Conservation (phyloP, 2,329 filamentous ascomycete genomes). For the Clonostachys solani region DNA sequence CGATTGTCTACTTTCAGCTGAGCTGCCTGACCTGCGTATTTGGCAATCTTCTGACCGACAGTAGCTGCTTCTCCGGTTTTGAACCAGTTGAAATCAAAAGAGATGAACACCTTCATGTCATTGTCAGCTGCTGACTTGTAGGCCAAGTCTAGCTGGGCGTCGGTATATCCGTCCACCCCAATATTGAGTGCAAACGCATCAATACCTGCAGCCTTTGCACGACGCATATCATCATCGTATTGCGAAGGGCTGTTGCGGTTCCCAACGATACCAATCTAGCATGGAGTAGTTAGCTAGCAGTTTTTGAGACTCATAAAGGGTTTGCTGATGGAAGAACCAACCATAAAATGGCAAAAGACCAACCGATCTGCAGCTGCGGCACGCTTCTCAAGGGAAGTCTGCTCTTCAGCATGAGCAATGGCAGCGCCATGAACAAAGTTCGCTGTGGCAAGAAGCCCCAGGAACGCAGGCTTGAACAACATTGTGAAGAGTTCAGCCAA, state of each 20-base stretch:
- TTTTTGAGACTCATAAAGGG: too few relatives aligned
- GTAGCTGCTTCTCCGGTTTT: slow-evolving; percentile 22
- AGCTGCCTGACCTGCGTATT: slow-evolving; percentile 34
- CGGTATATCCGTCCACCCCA: slow-evolving; percentile 34
- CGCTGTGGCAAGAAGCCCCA: too few relatives aligned
- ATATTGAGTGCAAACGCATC: slow-evolving; percentile 48
- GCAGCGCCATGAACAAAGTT: too few relatives aligned
- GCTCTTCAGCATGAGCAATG: too few relatives aligned
- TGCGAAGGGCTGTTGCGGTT: slow-evolving; percentile 34
- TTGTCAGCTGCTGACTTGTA: slow-evolving; percentile 42
- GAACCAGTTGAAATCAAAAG: slow-evolving; percentile 52
- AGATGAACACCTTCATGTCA: slow-evolving; percentile 50
- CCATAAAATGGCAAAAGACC: slow-evolving; percentile 40
- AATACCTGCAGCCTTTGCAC: slow-evolving; percentile 35
- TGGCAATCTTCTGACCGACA: slow-evolving; percentile 38
- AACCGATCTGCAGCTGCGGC: slow-evolving; percentile 7
- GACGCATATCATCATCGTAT: slow-evolving; percentile 41
- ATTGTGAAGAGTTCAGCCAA: too few relatives aligned
- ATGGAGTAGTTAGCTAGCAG: not conserved
- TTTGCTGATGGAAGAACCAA: slow-evolving; percentile 5
- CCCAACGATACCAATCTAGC: slow-evolving; percentile 37
- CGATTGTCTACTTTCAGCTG: slow-evolving; percentile 45
- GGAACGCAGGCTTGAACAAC: too few relatives aligned
- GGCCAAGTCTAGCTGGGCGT: slow-evolving; percentile 39
- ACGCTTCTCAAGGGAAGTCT: too few relatives aligned